These are phyloP conservation scores for Hyphodiscus hymeniophilus DNA, from an alignment of 495 filamentous ascomycete species.

Conservation along the genomic window DNA sequence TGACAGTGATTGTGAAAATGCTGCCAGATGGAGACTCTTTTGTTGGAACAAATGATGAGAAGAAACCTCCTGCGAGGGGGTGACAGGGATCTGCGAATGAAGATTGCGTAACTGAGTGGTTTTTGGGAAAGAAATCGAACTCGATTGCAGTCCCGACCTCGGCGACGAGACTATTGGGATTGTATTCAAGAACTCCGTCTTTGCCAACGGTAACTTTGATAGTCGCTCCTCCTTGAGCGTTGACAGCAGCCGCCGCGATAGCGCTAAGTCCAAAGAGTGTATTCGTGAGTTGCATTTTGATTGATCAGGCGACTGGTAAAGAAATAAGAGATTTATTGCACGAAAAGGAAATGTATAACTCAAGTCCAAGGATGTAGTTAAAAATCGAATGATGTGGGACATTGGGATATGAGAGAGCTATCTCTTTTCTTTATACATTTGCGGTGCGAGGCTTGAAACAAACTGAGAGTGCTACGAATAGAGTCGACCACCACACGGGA, in stretches of 20 bases:
- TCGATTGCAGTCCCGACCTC: not conserved
- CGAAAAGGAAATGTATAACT: not conserved
- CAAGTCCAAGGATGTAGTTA: no score
- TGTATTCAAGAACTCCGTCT: not conserved
- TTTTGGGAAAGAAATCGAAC: slow-evolving; percentile 19
- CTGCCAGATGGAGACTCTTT: slow-evolving; percentile 34
- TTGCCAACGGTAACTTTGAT: not conserved
- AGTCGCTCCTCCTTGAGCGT: not conserved
- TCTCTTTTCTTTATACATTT: no score
- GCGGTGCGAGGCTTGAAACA: no score
- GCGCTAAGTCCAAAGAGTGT: not conserved
- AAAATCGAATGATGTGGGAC: no score
- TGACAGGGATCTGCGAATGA: slow-evolving; percentile 59
- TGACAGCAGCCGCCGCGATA: not conserved
- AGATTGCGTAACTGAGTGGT: slow-evolving; percentile 65
- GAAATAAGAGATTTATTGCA: not conserved
- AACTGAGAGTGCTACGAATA: no score
- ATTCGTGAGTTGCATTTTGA: not conserved
- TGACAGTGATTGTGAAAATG: slow-evolving; percentile 52
- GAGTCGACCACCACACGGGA: no score
- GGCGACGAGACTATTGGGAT: not conserved
- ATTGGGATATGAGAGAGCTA: no score
- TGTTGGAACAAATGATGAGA: slow-evolving; percentile 30
- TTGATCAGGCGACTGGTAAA: not conserved
- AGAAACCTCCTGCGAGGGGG: slow-evolving; percentile 29